phyloP scores from a whole-genome alignment of 2,329 filamentous ascomycete species.

The Paecilomyces niveus region DNA sequence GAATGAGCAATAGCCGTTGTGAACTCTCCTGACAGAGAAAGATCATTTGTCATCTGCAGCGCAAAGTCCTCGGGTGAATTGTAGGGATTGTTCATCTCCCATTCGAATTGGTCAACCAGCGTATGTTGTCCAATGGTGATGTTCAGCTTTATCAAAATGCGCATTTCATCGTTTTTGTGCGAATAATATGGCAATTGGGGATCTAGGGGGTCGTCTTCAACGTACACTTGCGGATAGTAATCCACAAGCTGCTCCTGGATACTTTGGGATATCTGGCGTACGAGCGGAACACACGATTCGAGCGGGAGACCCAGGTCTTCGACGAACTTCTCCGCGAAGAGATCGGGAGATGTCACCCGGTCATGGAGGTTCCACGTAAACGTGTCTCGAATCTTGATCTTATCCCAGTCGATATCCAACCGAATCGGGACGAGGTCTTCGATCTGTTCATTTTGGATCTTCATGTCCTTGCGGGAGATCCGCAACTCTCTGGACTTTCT shows the following conservation, averaged over 20 bases:
- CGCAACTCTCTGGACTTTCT: slow-evolving; percentile 67
- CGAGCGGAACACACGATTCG: slow-evolving; percentile 50
- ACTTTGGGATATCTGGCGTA: slow-evolving; percentile 59
- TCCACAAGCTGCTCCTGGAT: slow-evolving; percentile 87
- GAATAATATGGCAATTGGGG: slow-evolving; percentile 83
- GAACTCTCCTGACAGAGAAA: slow-evolving; percentile 90
- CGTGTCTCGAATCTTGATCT: slow-evolving; percentile 89
- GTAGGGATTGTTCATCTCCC: slow-evolving; percentile 92
- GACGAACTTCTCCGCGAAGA: slow-evolving; percentile 82
- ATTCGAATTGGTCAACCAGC: slow-evolving; percentile 94
- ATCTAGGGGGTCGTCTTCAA: slow-evolving; percentile 84
- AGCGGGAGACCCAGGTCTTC: slow-evolving; percentile 77
- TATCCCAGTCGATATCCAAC: slow-evolving; percentile 90
- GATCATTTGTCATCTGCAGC: slow-evolving; percentile 75
- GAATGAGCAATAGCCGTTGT: slow-evolving; percentile 96
- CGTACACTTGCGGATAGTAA: slow-evolving; percentile 85
- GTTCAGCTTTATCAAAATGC: slow-evolving; percentile 89
- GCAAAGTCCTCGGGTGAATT: slow-evolving; percentile 97
- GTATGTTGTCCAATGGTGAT: slow-evolving; percentile 96
- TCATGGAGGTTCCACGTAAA: slow-evolving; percentile 99
- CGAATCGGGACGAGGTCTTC: slow-evolving; percentile 89
- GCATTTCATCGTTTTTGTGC: slow-evolving; percentile 99
- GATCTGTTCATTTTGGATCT: slow-evolving; percentile 77
- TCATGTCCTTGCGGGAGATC: slow-evolving; percentile 70
- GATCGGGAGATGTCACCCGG: slow-evolving; percentile 66